These are phyloP conservation scores for Volvariella volvacea DNA, from an alignment of 1,284 basidiomycete genomes.

Conservation along the genomic window DNA sequence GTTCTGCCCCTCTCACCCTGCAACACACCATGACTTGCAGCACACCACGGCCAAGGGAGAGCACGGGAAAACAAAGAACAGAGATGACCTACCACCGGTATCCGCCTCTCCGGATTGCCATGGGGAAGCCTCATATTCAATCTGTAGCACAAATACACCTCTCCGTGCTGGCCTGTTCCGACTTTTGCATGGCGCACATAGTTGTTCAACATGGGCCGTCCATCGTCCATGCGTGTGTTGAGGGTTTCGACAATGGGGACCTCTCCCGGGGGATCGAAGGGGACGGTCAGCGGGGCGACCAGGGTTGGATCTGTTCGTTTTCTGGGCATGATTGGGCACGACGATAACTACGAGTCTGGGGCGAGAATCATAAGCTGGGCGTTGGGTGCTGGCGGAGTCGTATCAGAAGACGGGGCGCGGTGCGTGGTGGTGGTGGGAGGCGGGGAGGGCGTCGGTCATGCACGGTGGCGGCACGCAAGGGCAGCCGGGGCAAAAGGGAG, in stretches of 20 bases:
- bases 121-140: constrained; percentile 24
- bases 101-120: constrained; percentile 20
- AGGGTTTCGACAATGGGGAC: constrained; percentile 59
- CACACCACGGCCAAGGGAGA: neutral
- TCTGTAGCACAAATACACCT: constrained; percentile 69
- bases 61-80: neutral
- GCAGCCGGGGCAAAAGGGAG: constrained; percentile 6
- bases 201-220: constrained; percentile 66
- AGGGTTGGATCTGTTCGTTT: constrained; percentile 1
- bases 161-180: constrained; percentile 78
- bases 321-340: constrained; percentile 10
- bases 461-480: too few relatives aligned
- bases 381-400: constrained; percentile 1
- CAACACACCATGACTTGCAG: too few relatives aligned
- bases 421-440: neutral
- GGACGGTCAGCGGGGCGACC: constrained; percentile 8
- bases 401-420: constrained; percentile 4
- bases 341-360: constrained; percentile 8
- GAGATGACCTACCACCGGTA: constrained; percentile 24
- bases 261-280: constrained; percentile 38
- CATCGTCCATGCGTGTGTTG: constrained; percentile 27
- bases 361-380: constrained; percentile 10
- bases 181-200: constrained; percentile 67
- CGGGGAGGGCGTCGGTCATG: neutral
- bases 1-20: too few relatives aligned